Conservation (phyloP, 768 basidiomycete species). For the Xerocomellus dryophilus region DNA sequence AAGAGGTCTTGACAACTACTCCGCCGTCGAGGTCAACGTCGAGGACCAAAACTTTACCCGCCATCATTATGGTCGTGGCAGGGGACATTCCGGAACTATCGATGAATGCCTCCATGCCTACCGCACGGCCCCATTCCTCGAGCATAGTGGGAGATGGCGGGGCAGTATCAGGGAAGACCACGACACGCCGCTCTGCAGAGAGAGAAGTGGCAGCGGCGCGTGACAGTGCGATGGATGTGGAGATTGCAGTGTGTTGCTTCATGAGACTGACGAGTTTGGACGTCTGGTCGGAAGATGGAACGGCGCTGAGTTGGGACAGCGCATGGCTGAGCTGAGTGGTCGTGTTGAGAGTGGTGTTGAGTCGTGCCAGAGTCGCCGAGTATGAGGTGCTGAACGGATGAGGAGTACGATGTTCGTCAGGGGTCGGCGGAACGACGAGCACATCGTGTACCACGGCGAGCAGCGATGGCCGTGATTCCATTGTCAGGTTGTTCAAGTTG, state of each 20-base stretch:
- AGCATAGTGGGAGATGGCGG: conserved; percentile 39
- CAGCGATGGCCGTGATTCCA: conserved; percentile 20
- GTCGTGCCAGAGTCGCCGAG: conserved; percentile 26
- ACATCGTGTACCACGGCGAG: conserved; percentile 29
- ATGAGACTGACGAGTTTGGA: conserved; percentile 67
- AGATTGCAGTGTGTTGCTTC: conserved; percentile 56
- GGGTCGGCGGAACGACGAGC: conserved; percentile 21
- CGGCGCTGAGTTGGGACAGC: conserved; percentile 42
- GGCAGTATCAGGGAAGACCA: conserved; percentile 30
- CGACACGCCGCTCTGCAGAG: conserved; percentile 16
- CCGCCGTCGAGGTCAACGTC: conserved; percentile 60
- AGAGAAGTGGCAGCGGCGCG: conserved; percentile 22
- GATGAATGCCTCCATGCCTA: conserved; percentile 73
- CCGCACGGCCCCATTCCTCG: conserved; percentile 57
- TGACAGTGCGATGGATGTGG: conserved; percentile 27
- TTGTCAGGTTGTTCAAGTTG: background rate
- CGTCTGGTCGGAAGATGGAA: conserved; percentile 51
- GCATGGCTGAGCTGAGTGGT: conserved; percentile 54
- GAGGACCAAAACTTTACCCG: conserved; percentile 76
- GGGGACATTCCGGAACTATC: conserved; percentile 47
- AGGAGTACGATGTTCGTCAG: conserved; percentile 10
- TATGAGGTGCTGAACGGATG: conserved; percentile 29
- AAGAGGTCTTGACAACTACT: conserved; percentile 67
- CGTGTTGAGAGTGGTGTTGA: conserved; percentile 51
- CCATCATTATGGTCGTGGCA: conserved; percentile 57